These are phyloP conservation scores for Jaltomata sinuosa DNA, from an alignment of 257 asterid genomes.

Conservation along the genomic window DNA sequence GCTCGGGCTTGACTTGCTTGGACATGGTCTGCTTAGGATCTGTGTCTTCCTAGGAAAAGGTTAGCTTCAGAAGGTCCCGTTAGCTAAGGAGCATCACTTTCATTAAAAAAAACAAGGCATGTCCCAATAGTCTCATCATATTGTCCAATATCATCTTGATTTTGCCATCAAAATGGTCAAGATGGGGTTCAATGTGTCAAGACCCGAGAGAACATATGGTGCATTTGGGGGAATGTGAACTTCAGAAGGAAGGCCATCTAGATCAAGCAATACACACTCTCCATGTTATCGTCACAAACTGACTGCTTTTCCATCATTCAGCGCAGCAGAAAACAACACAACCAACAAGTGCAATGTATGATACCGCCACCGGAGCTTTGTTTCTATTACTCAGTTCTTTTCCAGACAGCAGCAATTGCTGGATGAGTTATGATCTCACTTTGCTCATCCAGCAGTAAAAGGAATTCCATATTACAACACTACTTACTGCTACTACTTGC, in stretches of 20 bases:
- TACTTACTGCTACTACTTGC: too few species aligned
- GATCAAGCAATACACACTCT: slow-evolving; percentile 59
- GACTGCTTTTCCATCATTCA: not conserved
- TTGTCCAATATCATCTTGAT: slow-evolving; percentile 88
- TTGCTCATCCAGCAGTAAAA: too few species aligned
- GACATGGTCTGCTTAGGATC: slow-evolving; percentile 29
- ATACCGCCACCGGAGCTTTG: too few species aligned
- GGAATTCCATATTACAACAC: too few species aligned
- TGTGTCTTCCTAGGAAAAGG: slow-evolving; percentile 29
- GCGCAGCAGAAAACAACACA: not conserved
- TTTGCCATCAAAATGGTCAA: slow-evolving; percentile 57
- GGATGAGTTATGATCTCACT: too few species aligned
- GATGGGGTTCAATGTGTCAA: slow-evolving; percentile 77
- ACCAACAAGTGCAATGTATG: not conserved
- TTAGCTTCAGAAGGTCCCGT: slow-evolving; percentile 56
- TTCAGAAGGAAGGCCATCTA: slow-evolving; percentile 34
- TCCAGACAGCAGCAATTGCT: too few species aligned
- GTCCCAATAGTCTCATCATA: slow-evolving; percentile 83
- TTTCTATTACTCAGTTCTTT: too few species aligned
- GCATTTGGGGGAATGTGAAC: slow-evolving; percentile 52
- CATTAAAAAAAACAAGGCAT: slow-evolving; percentile 61
- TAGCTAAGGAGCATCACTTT: slow-evolving; percentile 34
- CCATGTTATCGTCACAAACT: not conserved
- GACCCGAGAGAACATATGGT: slow-evolving; percentile 65
- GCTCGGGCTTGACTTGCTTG: slow-evolving; percentile 51